phyloP scores from a whole-genome alignment of 1,284 basidiomycete species.

The Pascua sp. region DNA sequence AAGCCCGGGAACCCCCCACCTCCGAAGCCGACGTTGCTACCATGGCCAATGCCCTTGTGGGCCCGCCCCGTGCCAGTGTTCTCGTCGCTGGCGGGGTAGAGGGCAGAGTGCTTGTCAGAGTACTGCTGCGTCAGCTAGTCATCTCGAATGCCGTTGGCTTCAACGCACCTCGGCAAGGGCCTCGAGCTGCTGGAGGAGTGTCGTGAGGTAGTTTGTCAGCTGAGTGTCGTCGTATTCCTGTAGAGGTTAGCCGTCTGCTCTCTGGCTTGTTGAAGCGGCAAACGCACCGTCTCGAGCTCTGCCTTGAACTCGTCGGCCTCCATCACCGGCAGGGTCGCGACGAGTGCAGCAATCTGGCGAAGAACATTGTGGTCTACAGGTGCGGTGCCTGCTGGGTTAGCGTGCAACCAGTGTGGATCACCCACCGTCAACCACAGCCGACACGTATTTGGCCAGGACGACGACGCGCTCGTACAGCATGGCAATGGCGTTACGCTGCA shows the following conservation, averaged over 20 bases:
- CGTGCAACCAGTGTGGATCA: not conserved
- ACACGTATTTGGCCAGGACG: slow-evolving; percentile 76
- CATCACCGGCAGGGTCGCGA: slow-evolving; percentile 80
- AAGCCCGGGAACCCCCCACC: too few species aligned
- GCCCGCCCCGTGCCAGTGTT: not conserved
- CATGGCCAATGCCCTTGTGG: not conserved
- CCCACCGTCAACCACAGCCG: slow-evolving; percentile 68
- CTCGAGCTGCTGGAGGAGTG: slow-evolving; percentile 81
- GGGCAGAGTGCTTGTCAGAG: slow-evolving; percentile 28
- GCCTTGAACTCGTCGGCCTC: slow-evolving; percentile 72
- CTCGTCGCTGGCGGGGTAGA: slow-evolving; percentile 12
- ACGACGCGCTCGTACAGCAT: slow-evolving; percentile 91
- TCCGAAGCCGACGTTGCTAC: too few species aligned
- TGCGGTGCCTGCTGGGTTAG: slow-evolving; percentile 56
- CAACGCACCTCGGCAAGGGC: slow-evolving; percentile 77
- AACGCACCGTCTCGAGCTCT: slow-evolving; percentile 75
- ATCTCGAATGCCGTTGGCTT: too few species aligned
- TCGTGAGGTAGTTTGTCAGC: slow-evolving; percentile 80
- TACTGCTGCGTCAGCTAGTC: slow-evolving; percentile 20
- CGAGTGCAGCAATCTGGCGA: slow-evolving; percentile 76
- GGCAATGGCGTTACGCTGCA: slow-evolving; percentile 88
- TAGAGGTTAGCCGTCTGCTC: not conserved
- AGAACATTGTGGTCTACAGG: slow-evolving; percentile 72
- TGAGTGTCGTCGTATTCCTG: slow-evolving; percentile 96
- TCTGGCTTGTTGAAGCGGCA: too few species aligned